Evolutionary conservation across 1,284 basidiomycete genomes (phyloP), one percentile per base, ranked within the genome.

Genomic region (Rugosomyces carneus): DNA sequence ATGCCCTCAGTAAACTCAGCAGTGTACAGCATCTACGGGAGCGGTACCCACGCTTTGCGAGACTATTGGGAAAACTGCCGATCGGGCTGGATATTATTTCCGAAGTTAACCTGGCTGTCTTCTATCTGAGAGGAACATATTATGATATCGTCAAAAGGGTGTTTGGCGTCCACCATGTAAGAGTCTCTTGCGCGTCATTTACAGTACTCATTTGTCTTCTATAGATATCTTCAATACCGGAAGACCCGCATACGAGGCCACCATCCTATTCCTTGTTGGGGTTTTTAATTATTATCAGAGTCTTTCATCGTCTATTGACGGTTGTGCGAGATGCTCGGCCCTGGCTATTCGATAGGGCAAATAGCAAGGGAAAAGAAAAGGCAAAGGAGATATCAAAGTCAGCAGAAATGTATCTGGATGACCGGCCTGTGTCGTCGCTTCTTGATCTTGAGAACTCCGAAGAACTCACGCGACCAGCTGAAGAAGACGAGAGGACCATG

Each of bases 241-340:
- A 80, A 53, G 75, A 86, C 50, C 84, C 86, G 4, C 81, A 89
- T 58, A 69, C 72, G 8, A 76, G 80, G 44, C 79, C 84, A 5
- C 85, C 90, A 3, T 91, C 91, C 15, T 95, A 93, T 63, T 87
- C 90, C 21, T 68, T 93, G 5, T 73, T 95, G 3, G 92, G 90
- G 5, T 66, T 93, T 27, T 70, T 95, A 42, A 77, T 93, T 43
- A 69, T 73, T 19, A 62, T 89, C 21, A 77, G 90, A 34, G 71
- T 94, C 1, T 53, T 86, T 3, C 73, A 89, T 60, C 80, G 87
- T 4, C 62, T 86, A 2, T 49, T 78, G 15, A 64, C 58, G 7
- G 70, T 69, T 55, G 46, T 78, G 27, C 73, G 70, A 40, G 24
- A 7, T 21, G 60, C 53, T 18, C 57, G 50, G 42, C 38, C 50